Percentiles rank a stretch among this genome's conserved stretches.
phyloP scores from a whole-genome alignment of 2,329 filamentous ascomycete genomes.

The Aureobasidium sp. region DNA sequence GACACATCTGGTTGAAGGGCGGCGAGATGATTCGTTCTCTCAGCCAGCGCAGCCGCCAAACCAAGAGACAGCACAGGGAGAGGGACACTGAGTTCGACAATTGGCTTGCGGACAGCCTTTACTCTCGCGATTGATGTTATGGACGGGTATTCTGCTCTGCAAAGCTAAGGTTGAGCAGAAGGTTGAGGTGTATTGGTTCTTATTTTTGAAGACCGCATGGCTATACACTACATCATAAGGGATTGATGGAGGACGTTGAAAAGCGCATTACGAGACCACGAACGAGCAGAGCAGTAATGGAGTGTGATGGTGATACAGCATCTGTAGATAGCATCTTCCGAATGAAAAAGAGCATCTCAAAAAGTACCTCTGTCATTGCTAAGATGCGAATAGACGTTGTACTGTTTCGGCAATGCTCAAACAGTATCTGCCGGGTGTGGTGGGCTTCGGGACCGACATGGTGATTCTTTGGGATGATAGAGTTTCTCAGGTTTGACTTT shows the following conservation, averaged over 20 bases:
- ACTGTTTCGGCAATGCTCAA: background rate
- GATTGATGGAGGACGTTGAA: too few relatives aligned
- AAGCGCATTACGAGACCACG: background rate
- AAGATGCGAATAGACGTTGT: background rate
- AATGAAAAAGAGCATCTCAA: background rate
- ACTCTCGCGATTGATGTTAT: slow-evolving; percentile 6
- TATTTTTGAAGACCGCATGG: background rate
- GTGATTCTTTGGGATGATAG: background rate
- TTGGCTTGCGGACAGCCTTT: slow-evolving; percentile 20
- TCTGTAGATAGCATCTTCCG: background rate
- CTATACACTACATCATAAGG: background rate
- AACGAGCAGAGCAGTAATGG: background rate
- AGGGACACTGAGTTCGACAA: slow-evolving; percentile 17
- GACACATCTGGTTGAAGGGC: slow-evolving; percentile 26
- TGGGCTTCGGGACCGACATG: background rate
- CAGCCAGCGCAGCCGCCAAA: slow-evolving; percentile 2
- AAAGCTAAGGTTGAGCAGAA: background rate
- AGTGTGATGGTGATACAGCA: background rate
- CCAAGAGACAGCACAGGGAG: slow-evolving; percentile 6
- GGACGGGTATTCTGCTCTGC: background rate
- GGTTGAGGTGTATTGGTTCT: background rate
- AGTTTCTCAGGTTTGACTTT: background rate
- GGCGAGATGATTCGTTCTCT: slow-evolving; percentile 24
- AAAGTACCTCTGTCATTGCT: background rate
- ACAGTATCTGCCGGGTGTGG: background rate